Conservation (phyloP, 2,329 filamentous ascomycete genomes). For the Dendryphion nanum region DNA sequence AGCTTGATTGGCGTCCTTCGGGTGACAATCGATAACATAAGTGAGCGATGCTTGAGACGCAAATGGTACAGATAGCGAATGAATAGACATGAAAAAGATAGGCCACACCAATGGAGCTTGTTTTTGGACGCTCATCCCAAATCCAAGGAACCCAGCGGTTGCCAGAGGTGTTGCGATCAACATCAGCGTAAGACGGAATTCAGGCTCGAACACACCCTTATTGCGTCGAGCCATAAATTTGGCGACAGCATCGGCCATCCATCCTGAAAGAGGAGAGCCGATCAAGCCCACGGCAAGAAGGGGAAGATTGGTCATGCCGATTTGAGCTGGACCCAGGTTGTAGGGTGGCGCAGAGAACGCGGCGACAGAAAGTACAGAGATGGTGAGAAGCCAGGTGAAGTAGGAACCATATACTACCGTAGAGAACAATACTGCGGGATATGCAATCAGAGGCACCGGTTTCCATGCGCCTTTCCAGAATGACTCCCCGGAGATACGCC, state of each 20-base stretch:
- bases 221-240: conserved; percentile 72
- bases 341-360: conserved; percentile 80
- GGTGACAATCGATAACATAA: conserved; percentile 44
- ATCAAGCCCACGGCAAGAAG: conserved; percentile 78
- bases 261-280: conserved; percentile 71
- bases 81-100: conserved; percentile 37
- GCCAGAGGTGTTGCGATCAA: conserved; percentile 30
- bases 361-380: conserved; percentile 79
- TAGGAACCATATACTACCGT: conserved; percentile 80
- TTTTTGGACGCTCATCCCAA: conserved; percentile 36
- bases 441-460: conserved; percentile 78
- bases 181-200: conserved; percentile 62
- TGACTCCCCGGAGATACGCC: conserved; percentile 28
- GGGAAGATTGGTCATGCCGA: conserved; percentile 74
- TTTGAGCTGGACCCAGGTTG: conserved; percentile 76
- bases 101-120: conserved; percentile 26
- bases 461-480: conserved; percentile 34
- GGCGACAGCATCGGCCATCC: conserved; percentile 70
- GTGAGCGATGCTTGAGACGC: conserved; percentile 39
- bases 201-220: conserved; percentile 82
- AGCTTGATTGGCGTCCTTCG: conserved; percentile 40
- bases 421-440: conserved; percentile 82
- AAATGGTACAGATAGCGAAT: conserved; percentile 39
- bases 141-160: conserved; percentile 43
- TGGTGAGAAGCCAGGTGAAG: conserved; percentile 94